Conservation (phyloP, 352 stramenopile species). For the Phytophthora sp. region DNA sequence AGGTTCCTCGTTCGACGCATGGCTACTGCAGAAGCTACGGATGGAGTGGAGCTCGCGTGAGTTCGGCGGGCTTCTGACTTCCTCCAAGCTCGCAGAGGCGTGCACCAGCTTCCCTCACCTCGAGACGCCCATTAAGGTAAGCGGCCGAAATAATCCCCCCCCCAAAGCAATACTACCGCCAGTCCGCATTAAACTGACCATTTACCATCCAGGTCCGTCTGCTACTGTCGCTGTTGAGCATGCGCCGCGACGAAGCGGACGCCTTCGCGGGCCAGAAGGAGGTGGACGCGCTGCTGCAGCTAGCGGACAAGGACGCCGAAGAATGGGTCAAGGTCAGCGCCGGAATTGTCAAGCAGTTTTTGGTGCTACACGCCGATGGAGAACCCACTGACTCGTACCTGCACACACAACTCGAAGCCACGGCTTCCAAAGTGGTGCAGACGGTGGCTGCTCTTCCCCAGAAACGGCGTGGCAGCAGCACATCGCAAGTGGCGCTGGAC, state of each 20-base stretch:
- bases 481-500: slow-evolving; percentile 35
- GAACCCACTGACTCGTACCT: slow-evolving; percentile 63
- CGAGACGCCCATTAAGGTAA: slow-evolving; percentile 73
- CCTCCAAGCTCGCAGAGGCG: slow-evolving; percentile 62
- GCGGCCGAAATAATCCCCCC: not conserved
- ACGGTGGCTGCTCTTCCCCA: slow-evolving; percentile 29
- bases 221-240: slow-evolving; percentile 69
- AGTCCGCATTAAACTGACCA: slow-evolving; percentile 3
- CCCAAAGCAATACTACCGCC: not conserved
- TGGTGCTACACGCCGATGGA: slow-evolving; percentile 53
- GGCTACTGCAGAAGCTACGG: slow-evolving; percentile 80
- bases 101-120: slow-evolving; percentile 63
- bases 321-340: slow-evolving; percentile 77
- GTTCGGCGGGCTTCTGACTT: slow-evolving; percentile 64
- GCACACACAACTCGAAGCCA: slow-evolving; percentile 59
- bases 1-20: slow-evolving; percentile 55
- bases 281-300: slow-evolving; percentile 53
- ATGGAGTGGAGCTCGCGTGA: slow-evolving; percentile 79
- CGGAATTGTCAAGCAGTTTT: slow-evolving; percentile 74
- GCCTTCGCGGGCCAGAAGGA: slow-evolving; percentile 45
- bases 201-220: slow-evolving; percentile 52
- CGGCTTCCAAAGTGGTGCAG: slow-evolving; percentile 50
- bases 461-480: slow-evolving; percentile 24
- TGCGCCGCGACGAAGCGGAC: slow-evolving; percentile 58
- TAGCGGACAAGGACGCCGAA: slow-evolving; percentile 65